Percentiles rank a stretch among this genome's conserved stretches.
phyloP scores from a whole-genome alignment of 768 basidiomycete genomes.

The Suillus lakei region DNA sequence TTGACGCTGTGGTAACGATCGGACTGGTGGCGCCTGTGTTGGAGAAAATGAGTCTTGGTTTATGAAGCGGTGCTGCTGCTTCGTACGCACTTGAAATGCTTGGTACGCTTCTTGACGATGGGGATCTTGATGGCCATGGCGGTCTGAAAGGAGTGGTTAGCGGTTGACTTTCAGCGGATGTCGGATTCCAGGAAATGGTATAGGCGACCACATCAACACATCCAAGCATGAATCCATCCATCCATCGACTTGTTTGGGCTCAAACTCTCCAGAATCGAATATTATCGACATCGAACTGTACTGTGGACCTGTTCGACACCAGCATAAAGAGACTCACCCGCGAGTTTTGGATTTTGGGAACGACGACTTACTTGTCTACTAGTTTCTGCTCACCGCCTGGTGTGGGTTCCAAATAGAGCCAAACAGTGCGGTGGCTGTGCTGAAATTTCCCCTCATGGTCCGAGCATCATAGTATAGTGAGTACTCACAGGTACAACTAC shows the following conservation, averaged over 20 bases:
- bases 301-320: constrained; percentile 17
- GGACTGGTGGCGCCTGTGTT: constrained; percentile 90
- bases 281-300: background rate
- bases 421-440: constrained; percentile 1
- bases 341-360: constrained; percentile 56
- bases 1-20: constrained; percentile 97
- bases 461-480: too few relatives aligned
- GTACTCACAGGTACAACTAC: too few relatives aligned
- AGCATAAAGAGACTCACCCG: constrained; percentile 47
- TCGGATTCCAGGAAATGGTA: background rate
- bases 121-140: constrained; percentile 57
- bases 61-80: constrained; percentile 10
- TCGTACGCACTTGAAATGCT: constrained; percentile 85
- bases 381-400: background rate
- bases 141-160: constrained; percentile 32
- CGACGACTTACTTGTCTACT: constrained; percentile 38
- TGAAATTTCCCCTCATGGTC: too few relatives aligned
- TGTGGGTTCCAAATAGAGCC: background rate
- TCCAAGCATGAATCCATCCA: constrained; percentile 26
- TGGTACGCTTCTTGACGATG: constrained; percentile 97
- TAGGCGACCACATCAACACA: constrained; percentile 18
- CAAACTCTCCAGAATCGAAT: constrained; percentile 7
- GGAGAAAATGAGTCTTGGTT: constrained; percentile 17
- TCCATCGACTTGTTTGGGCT: constrained; percentile 21
- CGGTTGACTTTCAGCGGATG: constrained; percentile 2